Evolutionary conservation across 1,284 basidiomycete genomes (phyloP), one percentile per base, ranked within the genome.

Genomic region (Moesziomyces globuligerus): DNA sequence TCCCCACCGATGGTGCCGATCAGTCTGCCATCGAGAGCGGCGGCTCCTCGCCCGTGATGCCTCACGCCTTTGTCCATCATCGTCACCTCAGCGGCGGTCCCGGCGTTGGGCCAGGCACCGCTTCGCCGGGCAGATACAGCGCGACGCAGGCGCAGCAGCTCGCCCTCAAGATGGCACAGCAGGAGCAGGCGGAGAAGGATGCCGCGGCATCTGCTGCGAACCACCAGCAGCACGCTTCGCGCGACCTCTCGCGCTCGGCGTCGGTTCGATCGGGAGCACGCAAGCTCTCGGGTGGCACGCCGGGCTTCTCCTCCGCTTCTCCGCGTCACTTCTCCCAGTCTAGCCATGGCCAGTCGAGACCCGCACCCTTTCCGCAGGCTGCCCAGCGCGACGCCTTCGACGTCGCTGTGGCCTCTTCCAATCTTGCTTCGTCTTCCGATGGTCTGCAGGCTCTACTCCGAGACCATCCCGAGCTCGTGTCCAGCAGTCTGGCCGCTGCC

Each of bases 61-160:
- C 68, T 1, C 62, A 57, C 29, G 25, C 45, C 42, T 89, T 90
- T 39, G 87, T 90, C 78, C 90, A 90, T 76, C 83, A 85, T 48
- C 87, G 87, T 6, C 86, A 87, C 71, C 84, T 92, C 24, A 86
- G 87, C 49, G 69, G 69, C 15, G 69, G 69, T 18, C 69, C 69
- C 11, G 69, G 69, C 24, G 64, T 64, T 0, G 69, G 69, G 4
- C 69, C 69, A 13, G 69, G 69, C 38, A 72, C 69, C 28, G 69
- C 69, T 1, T 67, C 64, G 7, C 62, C 68, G 15, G 62, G 62
- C 13, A 20, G 68, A 11, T 71, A 71, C 54, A 66, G 57, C 40
- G 61, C 49, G 2, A 71, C 50, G 3, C 68, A 66, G 38, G 61
- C 68, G 3, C 61, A 66, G 38, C 61, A 71, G 41, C 61, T 71